Evolutionary conservation across 129 eudicot species (phyloP), one percentile per base, ranked within the genome.

Genomic region (Chrysanthemum seticuspe): DNA sequence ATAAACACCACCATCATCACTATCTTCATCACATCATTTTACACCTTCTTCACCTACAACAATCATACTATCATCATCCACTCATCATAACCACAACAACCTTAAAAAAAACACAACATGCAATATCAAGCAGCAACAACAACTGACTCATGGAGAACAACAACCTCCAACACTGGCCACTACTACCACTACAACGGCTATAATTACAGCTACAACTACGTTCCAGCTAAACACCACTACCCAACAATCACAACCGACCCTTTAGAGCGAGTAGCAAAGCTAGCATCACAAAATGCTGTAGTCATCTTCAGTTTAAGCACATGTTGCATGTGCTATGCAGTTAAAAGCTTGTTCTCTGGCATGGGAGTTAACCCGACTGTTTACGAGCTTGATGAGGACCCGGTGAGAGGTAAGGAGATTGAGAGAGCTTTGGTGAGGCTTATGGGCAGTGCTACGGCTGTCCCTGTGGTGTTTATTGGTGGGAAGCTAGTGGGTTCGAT

Each of bases 391-490:
- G 97, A 90, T 31, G 89, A 83, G 60, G 94, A 85, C 16, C 89
- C 91, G 0, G 13, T 56, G 14, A 67, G 81, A 23, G 93, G 90
- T 0, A 77, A 73, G 1, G 95, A 87, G 48, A 83, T 87, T 0
- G 95, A 90, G 71, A 80, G 76, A 79, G 95, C 91, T 13, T 31
- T 87, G 62, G 66, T 77, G 2, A 75, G 87, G 31, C 80, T 87
- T 27, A 47, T 87, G 53, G 97, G 89, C 1, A 70, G 54, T 53
- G 65, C 83, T 4, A 51, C 91, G 27, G 78, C 89, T 48, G 86
- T 90, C 67, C 97, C 97, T n/a, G 97, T 90, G 70, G 97, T 90
- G 63, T 90, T 90, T 45, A 82, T 90, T 16, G 97, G 97, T 9
- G 97, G 97, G 16, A 83, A 87, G 27, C 85, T 90, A 10, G 82